Base-by-base conservation (phyloP, 2,329 filamentous ascomycete genomes). In the Exophiala lecanii-corni region DNA sequence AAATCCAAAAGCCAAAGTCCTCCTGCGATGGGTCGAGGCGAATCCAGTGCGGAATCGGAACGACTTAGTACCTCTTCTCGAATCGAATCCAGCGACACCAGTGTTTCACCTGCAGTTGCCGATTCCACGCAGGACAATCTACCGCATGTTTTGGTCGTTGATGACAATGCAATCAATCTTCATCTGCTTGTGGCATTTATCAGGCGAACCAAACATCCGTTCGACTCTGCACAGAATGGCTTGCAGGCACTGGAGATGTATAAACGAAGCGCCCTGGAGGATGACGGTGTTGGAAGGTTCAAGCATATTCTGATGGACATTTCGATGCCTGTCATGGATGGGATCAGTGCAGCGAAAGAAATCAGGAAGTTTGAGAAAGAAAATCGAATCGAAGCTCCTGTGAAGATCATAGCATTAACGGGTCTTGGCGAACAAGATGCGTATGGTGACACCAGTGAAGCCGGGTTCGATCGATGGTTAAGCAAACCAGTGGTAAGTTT, bases 251-350 rank as follows among this genome's bases (percentile, higher is more conserved):
- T 72, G 9, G 60, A 70, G 15, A 62, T 64, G 2, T 62, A 56
- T 47, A 57, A 55, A 40, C 46, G 41, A 16, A 45, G 46, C 9
- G 31, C 41, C 16, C 25, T 30, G 3, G 44, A 48, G 60, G 60
- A 4, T 59, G 67, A 44, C 50, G 51, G 33, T 40, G 59, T 51
- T 20, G 52, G 58, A 26, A 61, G 62, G 5, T 68, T 66, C 41
- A 66, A 71, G 46, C 63, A 69, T 20, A 66, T 71, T 36, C 69
- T 72, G 48, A 71, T 72, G 68, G 62, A 72, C 36, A 69, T 72
- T 25, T 66, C 63, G 2, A 72, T 72, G 68, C 69, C 69, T 1
- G 62, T 70, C 4, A 69, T 71, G 66, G 66, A 71, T 49, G 69
- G 70, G 1, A 70, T 72, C 36, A 65, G 70, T 51, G 66, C 70